phyloP scores from a whole-genome alignment of 2,329 filamentous ascomycete species.

The Diaporthe helianthi region DNA sequence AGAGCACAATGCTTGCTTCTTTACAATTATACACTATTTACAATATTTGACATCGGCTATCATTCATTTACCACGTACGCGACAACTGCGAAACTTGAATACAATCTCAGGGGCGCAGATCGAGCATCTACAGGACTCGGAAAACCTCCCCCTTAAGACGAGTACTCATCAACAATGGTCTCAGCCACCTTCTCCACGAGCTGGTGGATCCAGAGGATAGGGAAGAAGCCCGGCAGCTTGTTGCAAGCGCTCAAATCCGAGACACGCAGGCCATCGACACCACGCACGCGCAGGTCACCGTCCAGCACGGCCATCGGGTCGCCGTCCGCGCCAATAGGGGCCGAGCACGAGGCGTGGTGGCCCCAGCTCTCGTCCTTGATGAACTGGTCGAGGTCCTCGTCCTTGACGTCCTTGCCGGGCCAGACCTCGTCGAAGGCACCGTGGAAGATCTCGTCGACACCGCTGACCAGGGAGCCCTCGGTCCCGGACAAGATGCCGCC shows the following conservation, averaged over 20 bases:
- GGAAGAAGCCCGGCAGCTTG: conserved; percentile 25
- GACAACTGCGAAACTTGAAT: neutral
- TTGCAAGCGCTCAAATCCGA: conserved; percentile 17
- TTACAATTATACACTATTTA: conserved; percentile 5
- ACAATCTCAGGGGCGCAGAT: neutral
- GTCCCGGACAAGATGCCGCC: neutral
- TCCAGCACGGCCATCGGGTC: conserved; percentile 28
- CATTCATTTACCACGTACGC: neutral
- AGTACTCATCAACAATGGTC: conserved; percentile 15
- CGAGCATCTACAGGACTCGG: neutral
- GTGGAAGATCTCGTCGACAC: conserved; percentile 22
- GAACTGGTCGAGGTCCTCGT: conserved; percentile 19
- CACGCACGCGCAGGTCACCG: conserved; percentile 13
- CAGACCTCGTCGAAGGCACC: conserved; percentile 20
- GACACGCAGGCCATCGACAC: conserved; percentile 18
- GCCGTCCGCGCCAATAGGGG: conserved; percentile 4
- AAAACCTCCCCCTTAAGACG: neutral
- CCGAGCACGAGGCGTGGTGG: conserved; percentile 24
- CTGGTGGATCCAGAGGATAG: conserved; percentile 20
- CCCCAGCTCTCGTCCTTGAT: conserved; percentile 24
- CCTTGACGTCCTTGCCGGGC: conserved; percentile 4
- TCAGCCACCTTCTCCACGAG: conserved; percentile 27
- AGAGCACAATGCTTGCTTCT: conserved; percentile 16
- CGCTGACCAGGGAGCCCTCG: neutral
- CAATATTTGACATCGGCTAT: neutral